Evolutionary conservation across 2,329 filamentous ascomycete genomes (phyloP).

Genomic region (Talaromyces sp.): DNA sequence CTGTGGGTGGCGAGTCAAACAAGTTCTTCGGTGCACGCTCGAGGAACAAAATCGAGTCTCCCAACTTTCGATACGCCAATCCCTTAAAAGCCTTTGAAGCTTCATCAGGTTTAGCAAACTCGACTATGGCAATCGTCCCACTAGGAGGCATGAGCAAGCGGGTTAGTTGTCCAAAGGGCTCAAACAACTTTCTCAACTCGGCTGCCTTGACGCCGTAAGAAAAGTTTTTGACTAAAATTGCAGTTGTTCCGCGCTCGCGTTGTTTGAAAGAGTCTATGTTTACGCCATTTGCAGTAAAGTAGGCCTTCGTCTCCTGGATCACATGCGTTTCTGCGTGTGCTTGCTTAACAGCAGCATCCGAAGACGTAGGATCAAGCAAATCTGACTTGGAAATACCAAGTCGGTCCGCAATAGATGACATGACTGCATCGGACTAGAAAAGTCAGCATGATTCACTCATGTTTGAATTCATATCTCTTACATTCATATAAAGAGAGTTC

Average conservation of each 20-base stretch:
- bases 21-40: conserved; percentile 89
- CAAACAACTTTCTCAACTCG: conserved; percentile 77
- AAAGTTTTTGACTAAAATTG: conserved; percentile 93
- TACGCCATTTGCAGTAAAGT: conserved; percentile 83
- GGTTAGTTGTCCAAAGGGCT: conserved; percentile 78
- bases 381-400: conserved; percentile 89
- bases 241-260: conserved; percentile 77
- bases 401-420: conserved; percentile 81
- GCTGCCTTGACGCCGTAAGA: conserved; percentile 76
- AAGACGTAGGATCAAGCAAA: conserved; percentile 89
- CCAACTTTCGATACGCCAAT: conserved; percentile 85
- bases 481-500: conserved; percentile 99
- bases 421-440: conserved; percentile 71
- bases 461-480: conserved; percentile 39
- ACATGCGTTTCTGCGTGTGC: conserved; percentile 94
- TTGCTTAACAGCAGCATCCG: conserved; percentile 93
- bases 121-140: conserved; percentile 89
- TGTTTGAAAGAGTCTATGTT: conserved; percentile 90
- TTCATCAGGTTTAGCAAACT: conserved; percentile 76
- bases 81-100: conserved; percentile 80
- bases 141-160: conserved; percentile 88
- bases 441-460: conserved; percentile 23
- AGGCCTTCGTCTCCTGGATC: conserved; percentile 93
- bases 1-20: conserved; percentile 53
- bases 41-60: conserved; percentile 85